phyloP scores from a whole-genome alignment of 768 basidiomycete genomes.

The Termitomyces sp. region DNA sequence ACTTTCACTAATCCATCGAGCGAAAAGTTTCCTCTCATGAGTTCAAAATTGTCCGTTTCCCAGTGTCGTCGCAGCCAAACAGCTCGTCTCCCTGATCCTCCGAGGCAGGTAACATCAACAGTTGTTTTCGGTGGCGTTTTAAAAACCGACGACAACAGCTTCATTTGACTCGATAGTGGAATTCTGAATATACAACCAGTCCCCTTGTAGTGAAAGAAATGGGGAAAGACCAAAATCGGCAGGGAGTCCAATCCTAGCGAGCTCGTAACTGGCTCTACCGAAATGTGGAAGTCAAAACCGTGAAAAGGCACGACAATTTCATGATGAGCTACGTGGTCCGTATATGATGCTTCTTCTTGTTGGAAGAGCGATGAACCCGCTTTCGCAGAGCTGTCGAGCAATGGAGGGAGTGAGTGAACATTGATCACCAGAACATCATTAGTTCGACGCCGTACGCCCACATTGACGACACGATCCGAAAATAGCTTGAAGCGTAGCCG shows the following conservation, averaged over 20 bases:
- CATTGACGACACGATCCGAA: conserved; percentile 22
- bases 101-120: conserved; percentile 24
- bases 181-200: conserved; percentile 16
- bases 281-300: conserved; percentile 16
- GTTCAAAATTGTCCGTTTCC: conserved; percentile 39
- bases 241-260: conserved; percentile 3
- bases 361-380: not conserved
- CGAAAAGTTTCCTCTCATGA: conserved; percentile 48
- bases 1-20: conserved; percentile 18
- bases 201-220: conserved; percentile 7
- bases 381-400: not conserved
- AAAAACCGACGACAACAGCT: conserved; percentile 1
- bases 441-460: conserved; percentile 20
- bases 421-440: conserved; percentile 21
- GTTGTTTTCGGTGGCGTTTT: conserved; percentile 8
- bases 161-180: conserved; percentile 9
- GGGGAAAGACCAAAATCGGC: conserved; percentile 17
- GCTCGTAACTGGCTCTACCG: conserved; percentile 10
- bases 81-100: conserved; percentile 38
- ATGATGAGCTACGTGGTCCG: not conserved
- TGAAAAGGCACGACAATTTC: conserved; percentile 2
- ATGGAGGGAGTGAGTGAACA: conserved; percentile 22
- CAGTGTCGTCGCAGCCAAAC: conserved; percentile 49
- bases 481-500: conserved; percentile 27
- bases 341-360: not conserved